These are phyloP conservation scores for Aspergillus arachidicola DNA, from an alignment of 2,329 filamentous ascomycete genomes.

Conservation along the genomic window DNA sequence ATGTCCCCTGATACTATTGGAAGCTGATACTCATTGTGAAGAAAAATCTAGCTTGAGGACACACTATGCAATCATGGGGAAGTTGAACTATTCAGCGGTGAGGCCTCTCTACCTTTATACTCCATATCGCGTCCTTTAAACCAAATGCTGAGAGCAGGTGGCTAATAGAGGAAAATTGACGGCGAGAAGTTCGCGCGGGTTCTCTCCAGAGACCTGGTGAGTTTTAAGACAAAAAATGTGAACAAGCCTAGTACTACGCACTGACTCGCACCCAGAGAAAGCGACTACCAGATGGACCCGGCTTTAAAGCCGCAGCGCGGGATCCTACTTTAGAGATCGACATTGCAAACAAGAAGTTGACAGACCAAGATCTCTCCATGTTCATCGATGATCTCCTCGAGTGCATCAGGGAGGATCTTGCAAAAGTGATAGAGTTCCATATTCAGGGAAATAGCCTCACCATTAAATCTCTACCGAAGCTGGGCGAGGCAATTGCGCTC, in stretches of 20 bases:
- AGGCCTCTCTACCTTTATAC: conserved; percentile 15
- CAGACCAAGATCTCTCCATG: conserved; percentile 47
- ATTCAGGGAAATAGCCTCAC: conserved; percentile 50
- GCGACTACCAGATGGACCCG: conserved; percentile 33
- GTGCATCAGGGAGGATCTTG: conserved; percentile 37
- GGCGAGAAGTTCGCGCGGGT: conserved; percentile 50
- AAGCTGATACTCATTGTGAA: not conserved
- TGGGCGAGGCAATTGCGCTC: conserved; percentile 46
- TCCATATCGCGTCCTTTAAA: not conserved
- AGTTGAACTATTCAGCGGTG: conserved; percentile 44
- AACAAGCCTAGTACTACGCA: too few species aligned
- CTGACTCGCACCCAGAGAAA: conserved; percentile 32
- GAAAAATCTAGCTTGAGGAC: not conserved
- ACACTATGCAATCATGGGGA: conserved; percentile 34
- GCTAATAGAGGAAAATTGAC: conserved; percentile 45
- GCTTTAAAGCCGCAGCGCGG: conserved; percentile 31
- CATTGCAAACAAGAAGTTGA: conserved; percentile 48
- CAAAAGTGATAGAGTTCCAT: conserved; percentile 51
- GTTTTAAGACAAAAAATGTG: not conserved
- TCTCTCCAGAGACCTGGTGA: conserved; percentile 49
- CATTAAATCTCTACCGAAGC: conserved; percentile 40
- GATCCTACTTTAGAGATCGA: conserved; percentile 49
- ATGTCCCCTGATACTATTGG: not conserved
- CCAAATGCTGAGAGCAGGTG: not conserved
- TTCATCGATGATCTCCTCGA: conserved; percentile 47